A percentile compares a stretch with the other conserved stretches of the same genome.
phyloP scores from a whole-genome alignment of 2,329 filamentous ascomycete genomes.

The Diaporthe eres region DNA sequence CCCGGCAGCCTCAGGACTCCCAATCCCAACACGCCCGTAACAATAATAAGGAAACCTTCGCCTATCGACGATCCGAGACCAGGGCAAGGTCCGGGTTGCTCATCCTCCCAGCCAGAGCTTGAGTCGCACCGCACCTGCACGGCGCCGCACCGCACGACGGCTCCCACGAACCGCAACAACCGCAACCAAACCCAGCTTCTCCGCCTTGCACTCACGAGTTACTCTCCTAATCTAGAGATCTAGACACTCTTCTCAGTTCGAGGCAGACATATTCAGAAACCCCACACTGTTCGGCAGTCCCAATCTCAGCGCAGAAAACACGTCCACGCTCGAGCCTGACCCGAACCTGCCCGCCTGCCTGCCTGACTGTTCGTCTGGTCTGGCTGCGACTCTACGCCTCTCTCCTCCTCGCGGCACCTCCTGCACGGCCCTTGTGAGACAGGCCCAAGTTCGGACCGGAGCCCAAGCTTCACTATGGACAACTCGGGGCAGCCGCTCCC shows the following conservation, averaged over 20 bases:
- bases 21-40: not conserved
- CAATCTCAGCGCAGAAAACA: not conserved
- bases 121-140: slow-evolving; percentile 3
- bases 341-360: not conserved
- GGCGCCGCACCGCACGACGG: not conserved
- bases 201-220: not conserved
- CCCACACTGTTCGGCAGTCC: not conserved
- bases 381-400: not conserved
- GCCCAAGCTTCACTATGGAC: slow-evolving; percentile 36
- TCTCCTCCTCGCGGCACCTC: slow-evolving; percentile 1
- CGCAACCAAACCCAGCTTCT: not conserved
- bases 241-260: not conserved
- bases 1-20: not conserved
- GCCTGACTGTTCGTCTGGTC: slow-evolving; percentile 11
- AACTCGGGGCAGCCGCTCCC: slow-evolving; percentile 33
- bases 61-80: slow-evolving; percentile 27
- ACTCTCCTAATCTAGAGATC: not conserved
- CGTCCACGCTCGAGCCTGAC: not conserved
- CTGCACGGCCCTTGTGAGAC: slow-evolving; percentile 2
- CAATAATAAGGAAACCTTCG: not conserved
- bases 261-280: not conserved
- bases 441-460: not conserved
- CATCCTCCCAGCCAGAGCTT: slow-evolving; percentile 15
- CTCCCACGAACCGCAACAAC: not conserved
- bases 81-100: slow-evolving; percentile 27